Evolutionary conservation across 805 yeast species (phyloP), one percentile per base, ranked within the genome.

Genomic region (Spathaspora gorwiae): DNA sequence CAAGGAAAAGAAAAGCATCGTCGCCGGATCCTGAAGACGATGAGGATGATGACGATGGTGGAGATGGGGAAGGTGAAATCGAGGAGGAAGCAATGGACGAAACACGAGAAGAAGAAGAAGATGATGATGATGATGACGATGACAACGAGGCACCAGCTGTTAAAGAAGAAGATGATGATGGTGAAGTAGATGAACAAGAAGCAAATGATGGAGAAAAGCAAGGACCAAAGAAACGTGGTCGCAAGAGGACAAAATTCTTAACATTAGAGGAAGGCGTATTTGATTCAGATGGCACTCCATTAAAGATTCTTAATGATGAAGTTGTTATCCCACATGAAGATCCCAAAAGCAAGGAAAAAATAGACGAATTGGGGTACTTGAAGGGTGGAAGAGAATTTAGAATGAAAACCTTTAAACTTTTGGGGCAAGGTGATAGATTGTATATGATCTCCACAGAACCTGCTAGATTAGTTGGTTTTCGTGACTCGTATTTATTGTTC

Each of bases 371-470:
- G 47, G 98, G 98, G 27, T 73, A 75, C 39, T 69, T 92, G 47
- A 60, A 64, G 37, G 95, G 86, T 4, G 90, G 81, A 13, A 77
- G 97, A 51, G 79, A 80, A 56, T 92, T 78, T 68, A 74, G 90
- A 47, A 81, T 84, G 45, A 78, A 83, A 48, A 77, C 85, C 0
- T 87, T 87, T 63, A 82, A 81, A 6, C 71, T 85, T 7, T 59
- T 70, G 36, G 83, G 80, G 5, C 72, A 80, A 45, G 97, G 96
- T 7, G 79, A 81, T 15, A 75, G 83, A 52, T 72, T 83, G 47
- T 94, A 80, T 64, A 90, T 92, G 96, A 78, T 94, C 40, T 84
- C 96, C 2, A 90, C 98, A 0, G 99, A 94, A 60, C 96, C 97
- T 2, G 97, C 99, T 1, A 78, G 98, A 54, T 81, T 92, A 57